Evolutionary conservation across 108 stramenopile species (phyloP).

Genomic region (Licmophora abbreviata): DNA sequence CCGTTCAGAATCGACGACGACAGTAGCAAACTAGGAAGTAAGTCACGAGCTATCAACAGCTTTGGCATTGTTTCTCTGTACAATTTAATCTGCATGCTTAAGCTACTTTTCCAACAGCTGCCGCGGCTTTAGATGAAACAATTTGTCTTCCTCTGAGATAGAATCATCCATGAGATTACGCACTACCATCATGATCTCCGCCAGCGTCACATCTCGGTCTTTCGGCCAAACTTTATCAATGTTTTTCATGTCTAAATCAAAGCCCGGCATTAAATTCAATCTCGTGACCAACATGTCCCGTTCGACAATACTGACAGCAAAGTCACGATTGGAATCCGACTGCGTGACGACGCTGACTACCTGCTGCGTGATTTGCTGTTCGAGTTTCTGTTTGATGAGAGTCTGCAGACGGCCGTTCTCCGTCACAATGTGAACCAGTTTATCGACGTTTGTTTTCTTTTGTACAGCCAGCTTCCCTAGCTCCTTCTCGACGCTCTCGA

Average conservation of each 20-base stretch:
- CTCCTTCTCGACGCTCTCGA: background rate
- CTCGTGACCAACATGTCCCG: conserved; percentile 11
- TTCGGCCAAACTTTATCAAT: conserved; percentile 4
- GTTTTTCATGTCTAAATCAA: conserved; percentile 19
- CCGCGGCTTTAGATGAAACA: conserved; percentile 23
- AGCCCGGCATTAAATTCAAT: conserved; percentile 11
- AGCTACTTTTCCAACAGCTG: background rate
- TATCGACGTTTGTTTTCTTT: background rate
- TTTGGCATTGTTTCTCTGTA: too few species aligned
- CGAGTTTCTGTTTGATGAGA: conserved; percentile 4
- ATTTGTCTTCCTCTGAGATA: conserved; percentile 21
- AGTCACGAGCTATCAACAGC: too few species aligned
- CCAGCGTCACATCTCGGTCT: conserved; percentile 12
- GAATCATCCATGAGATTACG: conserved; percentile 19
- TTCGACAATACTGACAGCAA: conserved; percentile 5
- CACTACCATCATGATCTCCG: conserved; percentile 20
- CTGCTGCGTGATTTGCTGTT: conserved; percentile 1
- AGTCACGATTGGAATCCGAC: background rate
- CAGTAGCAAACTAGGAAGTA: too few species aligned
- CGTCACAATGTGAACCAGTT: background rate
- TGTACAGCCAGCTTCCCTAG: background rate
- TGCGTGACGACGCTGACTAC: background rate
- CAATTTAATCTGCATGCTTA: too few species aligned
- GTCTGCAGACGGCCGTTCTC: background rate
- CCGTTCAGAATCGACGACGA: too few species aligned